Conservation (phyloP, 306 rosid genomes). For the Dalbergia cultrata region DNA sequence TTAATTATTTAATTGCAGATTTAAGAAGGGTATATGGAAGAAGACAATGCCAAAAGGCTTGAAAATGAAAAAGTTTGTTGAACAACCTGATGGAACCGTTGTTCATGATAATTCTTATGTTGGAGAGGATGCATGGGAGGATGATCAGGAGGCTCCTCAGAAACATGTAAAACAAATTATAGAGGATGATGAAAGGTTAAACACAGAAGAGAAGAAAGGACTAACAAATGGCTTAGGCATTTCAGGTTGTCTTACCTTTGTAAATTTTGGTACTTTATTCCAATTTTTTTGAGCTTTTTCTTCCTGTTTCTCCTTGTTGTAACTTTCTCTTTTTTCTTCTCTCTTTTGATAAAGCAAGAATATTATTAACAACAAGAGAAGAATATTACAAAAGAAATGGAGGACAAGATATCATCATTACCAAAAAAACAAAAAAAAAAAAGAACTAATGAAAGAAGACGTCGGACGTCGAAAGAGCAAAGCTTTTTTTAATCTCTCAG, state of each 20-base stretch:
- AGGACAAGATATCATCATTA: too few species aligned
- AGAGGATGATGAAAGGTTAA: slow-evolving; percentile 64
- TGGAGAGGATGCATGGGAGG: slow-evolving; percentile 99
- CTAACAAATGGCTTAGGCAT: slow-evolving; percentile 71
- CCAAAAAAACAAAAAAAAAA: too few species aligned
- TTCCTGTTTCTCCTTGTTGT: background rate
- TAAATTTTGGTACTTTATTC: slow-evolving; percentile 3
- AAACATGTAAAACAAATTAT: slow-evolving; percentile 70
- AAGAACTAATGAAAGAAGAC: too few species aligned
- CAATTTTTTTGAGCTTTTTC: background rate
- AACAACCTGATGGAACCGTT: slow-evolving; percentile 85
- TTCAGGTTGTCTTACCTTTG: slow-evolving; percentile 65
- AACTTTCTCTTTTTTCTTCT: background rate
- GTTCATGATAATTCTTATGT: slow-evolving; percentile 84
- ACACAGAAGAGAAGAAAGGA: slow-evolving; percentile 68
- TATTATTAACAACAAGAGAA: too few species aligned
- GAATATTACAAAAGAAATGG: too few species aligned
- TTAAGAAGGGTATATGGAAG: slow-evolving; percentile 92
- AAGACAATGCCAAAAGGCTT: slow-evolving; percentile 87
- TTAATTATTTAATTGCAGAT: slow-evolving; percentile 59
- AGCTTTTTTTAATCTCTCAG: too few species aligned
- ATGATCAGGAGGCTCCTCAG: slow-evolving; percentile 65
- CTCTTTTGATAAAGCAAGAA: too few species aligned
- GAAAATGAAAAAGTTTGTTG: slow-evolving; percentile 83
- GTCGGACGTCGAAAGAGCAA: too few species aligned